These are phyloP conservation scores for Mucuna pruriens DNA, from an alignment of 306 rosid species.

Conservation along the genomic window DNA sequence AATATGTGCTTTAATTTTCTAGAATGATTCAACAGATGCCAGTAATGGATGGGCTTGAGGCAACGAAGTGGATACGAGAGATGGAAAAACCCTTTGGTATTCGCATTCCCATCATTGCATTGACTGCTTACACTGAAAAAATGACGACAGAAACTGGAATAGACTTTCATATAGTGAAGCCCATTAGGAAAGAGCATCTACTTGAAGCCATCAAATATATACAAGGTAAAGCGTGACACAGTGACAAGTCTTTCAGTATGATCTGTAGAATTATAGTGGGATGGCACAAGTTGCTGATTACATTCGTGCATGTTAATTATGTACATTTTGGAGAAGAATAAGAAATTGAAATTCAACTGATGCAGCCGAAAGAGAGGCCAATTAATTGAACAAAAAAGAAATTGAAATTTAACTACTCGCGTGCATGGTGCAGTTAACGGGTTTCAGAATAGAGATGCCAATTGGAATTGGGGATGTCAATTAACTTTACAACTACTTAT, in stretches of 20 bases:
- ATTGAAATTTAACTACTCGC: no score
- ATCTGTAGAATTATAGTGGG: neutral
- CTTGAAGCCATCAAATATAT: constrained; percentile 52
- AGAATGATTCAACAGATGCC: constrained; percentile 60
- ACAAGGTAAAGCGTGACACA: constrained; percentile 33
- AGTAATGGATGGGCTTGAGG: constrained; percentile 68
- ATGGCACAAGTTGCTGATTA: neutral
- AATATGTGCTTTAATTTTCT: neutral
- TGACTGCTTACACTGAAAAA: constrained; percentile 59
- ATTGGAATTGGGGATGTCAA: no score
- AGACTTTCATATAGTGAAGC: constrained; percentile 69
- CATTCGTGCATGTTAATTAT: neutral
- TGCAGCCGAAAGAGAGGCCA: neutral
- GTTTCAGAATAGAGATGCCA: no score
- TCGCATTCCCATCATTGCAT: constrained; percentile 73
- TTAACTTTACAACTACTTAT: no score
- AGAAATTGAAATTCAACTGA: neutral
- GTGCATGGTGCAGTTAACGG: no score
- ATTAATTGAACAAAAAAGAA: neutral
- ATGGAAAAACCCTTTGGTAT: constrained; percentile 51
- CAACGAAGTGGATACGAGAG: constrained; percentile 61
- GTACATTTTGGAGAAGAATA: neutral
- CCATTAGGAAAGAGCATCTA: constrained; percentile 47
- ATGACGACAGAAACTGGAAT: constrained; percentile 57
- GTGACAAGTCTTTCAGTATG: neutral